Evolutionary conservation across 2,329 filamentous ascomycete species (phyloP).

Genomic region (Daldinia sp.): DNA sequence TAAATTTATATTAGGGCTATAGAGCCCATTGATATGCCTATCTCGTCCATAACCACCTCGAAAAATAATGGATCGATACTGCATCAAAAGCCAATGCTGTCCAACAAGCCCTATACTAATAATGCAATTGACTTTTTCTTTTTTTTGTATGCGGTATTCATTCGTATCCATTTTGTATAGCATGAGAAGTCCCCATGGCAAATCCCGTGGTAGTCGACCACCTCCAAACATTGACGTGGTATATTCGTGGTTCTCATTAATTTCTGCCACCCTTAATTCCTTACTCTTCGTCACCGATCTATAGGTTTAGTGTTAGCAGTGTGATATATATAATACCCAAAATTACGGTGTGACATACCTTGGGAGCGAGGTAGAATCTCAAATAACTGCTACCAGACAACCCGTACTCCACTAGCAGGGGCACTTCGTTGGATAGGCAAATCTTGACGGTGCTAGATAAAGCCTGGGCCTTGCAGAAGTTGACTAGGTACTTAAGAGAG

Average conservation of each 20-base stretch:
- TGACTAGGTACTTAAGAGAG: constrained; percentile 98
- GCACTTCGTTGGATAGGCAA: constrained; percentile 95
- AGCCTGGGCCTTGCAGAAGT: constrained; percentile 98
- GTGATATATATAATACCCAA: not conserved
- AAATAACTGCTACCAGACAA: constrained; percentile 86
- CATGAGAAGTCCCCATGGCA: constrained; percentile 16
- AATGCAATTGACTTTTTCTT: constrained; percentile 18
- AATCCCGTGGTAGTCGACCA: constrained; percentile 22
- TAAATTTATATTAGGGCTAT: constrained; percentile 16
- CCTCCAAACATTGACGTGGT: constrained; percentile 31
- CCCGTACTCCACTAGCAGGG: constrained; percentile 92
- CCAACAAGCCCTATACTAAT: constrained; percentile 22
- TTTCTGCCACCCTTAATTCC: constrained; percentile 24
- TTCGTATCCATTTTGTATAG: constrained; percentile 31
- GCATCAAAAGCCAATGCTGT: constrained; percentile 15
- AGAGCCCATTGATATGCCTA: constrained; percentile 16
- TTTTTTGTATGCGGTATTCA: constrained; percentile 24
- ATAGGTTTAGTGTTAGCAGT: constrained; percentile 52
- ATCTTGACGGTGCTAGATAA: constrained; percentile 87
- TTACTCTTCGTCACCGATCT: constrained; percentile 79
- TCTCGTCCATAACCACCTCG: not conserved
- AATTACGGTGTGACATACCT: constrained; percentile 70
- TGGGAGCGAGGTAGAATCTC: constrained; percentile 97
- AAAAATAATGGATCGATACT: constrained; percentile 3
- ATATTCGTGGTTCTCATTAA: constrained; percentile 42